Evolutionary conservation across 2,329 filamentous ascomycete genomes (phyloP).

Genomic region (Aspergillus calidoustus): DNA sequence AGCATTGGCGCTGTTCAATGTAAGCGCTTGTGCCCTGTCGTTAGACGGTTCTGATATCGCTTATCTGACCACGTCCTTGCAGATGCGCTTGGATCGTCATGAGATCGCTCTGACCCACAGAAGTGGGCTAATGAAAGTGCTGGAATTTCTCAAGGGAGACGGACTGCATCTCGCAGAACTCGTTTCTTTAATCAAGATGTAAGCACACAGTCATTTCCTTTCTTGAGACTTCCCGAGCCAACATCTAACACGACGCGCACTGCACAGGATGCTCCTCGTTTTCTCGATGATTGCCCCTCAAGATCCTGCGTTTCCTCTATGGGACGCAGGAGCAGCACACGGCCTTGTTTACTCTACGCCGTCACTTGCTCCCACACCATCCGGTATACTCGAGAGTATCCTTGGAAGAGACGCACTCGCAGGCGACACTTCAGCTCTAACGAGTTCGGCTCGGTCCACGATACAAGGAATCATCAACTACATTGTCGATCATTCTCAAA

Average conservation of each 20-base stretch:
- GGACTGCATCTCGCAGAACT: background rate
- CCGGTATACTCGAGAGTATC: background rate
- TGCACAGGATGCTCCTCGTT: background rate
- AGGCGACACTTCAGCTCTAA: background rate
- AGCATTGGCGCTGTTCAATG: background rate
- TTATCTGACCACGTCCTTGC: no score
- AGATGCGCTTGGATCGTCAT: background rate
- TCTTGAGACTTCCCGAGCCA: background rate
- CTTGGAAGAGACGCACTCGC: background rate
- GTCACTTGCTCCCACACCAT: background rate
- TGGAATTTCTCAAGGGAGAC: background rate
- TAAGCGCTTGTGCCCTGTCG: background rate
- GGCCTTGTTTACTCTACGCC: background rate
- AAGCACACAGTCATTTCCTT: no score
- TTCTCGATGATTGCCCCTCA: background rate
- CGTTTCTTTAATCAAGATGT: background rate
- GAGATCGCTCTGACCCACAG: background rate
- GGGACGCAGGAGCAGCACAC: background rate
- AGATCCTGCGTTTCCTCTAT: background rate
- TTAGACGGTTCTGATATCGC: no score
- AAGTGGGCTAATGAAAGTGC: background rate
- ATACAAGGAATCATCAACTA: background rate
- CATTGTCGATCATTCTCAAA: background rate
- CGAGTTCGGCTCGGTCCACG: background rate
- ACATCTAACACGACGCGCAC: background rate